Base-by-base conservation (phyloP, 163 green algal genomes). In the Coccomyxa subellipsoidea region DNA sequence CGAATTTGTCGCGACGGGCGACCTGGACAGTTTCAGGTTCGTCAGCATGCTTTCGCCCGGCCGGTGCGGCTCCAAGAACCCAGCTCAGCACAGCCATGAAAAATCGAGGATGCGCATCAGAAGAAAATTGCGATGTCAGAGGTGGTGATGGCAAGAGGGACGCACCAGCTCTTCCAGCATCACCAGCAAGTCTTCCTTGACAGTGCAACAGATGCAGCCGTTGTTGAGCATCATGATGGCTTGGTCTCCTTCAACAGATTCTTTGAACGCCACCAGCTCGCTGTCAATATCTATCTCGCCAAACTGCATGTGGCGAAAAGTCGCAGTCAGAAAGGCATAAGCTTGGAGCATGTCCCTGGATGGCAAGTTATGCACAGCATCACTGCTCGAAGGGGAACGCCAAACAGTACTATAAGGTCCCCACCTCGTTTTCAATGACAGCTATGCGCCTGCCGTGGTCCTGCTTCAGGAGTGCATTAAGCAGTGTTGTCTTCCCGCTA, bases 201-300 rank as follows among this genome's bases (percentile, higher is more conserved):
- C 92, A 9, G 93, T 98, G 91, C 97, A 99, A 92, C 97, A 99
- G 23, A 98, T 87, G 88, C 97, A 99, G 54, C 97, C 97, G 87
- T 99, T 99, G 84, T 98, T 93, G 81, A 99, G 89, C 84, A 89
- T 88, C 81, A 86, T 80, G 81, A 83, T 82, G 39, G 81, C 36
- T 15, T 69, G 29, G 4, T 47, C 83, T 12, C 73, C 54, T 38
- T 83, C 83, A 34, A 87, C 47, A 8, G 72, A 71, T 82, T 86
- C 71, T n/a, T 78, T 73, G 77, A 76, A 32, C 71, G 32, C 75
- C 37, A 93, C 94, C 25, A 98, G 87, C 69, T 93, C 88, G 37
- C 86, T 90, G 88, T 98, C 95, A 73, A 98, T 97, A 81, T 96
- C 95, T 77, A 97, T 94, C 81, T 96, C 91, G 18, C 95, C 95